phyloP scores from a whole-genome alignment of 202 grass and related monocot genomes.

The Musa balbisiana region DNA sequence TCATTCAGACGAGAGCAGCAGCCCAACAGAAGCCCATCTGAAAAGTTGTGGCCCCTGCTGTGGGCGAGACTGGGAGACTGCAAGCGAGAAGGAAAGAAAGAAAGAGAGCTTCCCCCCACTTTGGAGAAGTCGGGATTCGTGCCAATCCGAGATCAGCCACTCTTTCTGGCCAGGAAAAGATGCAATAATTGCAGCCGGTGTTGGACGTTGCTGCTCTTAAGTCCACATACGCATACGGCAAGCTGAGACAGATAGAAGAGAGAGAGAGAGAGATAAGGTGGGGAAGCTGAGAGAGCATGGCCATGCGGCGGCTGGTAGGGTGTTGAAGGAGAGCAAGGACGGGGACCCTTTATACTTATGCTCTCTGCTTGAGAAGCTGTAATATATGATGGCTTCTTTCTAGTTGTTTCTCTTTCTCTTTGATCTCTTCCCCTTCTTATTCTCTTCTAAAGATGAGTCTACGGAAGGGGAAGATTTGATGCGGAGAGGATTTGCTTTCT shows the following conservation, averaged over 20 bases:
- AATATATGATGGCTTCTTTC: too few species aligned
- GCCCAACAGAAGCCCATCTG: not conserved
- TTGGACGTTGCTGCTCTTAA: too few species aligned
- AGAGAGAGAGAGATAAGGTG: not conserved
- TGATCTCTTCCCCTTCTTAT: not conserved
- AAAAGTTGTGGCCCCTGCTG: not conserved
- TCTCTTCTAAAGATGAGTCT: not conserved
- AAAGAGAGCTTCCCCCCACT: not conserved
- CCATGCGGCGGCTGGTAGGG: constrained; percentile 2
- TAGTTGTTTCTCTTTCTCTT: not conserved
- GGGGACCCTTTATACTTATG: too few species aligned
- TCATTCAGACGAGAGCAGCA: not conserved
- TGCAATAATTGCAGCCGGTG: constrained; percentile 12
- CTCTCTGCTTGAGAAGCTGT: too few species aligned
- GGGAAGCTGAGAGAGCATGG: not conserved
- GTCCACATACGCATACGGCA: too few species aligned
- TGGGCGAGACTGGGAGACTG: not conserved
- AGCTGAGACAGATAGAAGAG: not conserved
- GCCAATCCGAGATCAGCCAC: constrained; percentile 22
- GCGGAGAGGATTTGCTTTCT: not conserved
- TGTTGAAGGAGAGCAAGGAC: too few species aligned
- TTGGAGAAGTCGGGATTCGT: constrained; percentile 17
- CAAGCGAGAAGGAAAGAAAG: not conserved
- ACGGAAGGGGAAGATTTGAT: constrained; percentile 4
- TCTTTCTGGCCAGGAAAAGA: constrained; percentile 11